Percentiles rank a stretch among this genome's conserved stretches.
Conservation (phyloP, 208 protist species). For the Spongospora subterranea region DNA sequence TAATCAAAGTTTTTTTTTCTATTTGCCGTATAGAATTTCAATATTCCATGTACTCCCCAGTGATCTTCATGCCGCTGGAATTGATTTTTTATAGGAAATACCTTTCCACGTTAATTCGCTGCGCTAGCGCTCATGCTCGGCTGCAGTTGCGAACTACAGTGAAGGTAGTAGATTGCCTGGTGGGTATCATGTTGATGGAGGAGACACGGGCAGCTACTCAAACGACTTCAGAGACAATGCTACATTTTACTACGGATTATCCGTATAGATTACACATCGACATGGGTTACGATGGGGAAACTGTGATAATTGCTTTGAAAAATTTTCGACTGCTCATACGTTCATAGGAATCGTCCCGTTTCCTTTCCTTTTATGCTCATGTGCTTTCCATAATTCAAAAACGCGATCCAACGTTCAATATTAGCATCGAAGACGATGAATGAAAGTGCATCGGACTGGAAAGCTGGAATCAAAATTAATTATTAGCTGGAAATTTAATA, state of each 20-base stretch:
- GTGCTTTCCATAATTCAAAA: not conserved
- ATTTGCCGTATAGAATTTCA: not conserved
- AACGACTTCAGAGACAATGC: not conserved
- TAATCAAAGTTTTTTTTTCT: constrained; percentile 49
- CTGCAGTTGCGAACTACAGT: constrained; percentile 24
- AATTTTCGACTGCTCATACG: not conserved
- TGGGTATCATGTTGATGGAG: constrained; percentile 32
- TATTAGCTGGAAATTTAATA: not conserved
- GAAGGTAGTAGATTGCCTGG: not conserved
- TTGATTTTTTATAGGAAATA: not conserved
- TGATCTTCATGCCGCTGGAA: not conserved
- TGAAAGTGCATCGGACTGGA: not conserved
- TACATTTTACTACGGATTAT: not conserved
- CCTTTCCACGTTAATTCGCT: not conserved
- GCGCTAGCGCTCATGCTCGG: constrained; percentile 1
- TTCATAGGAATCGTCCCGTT: constrained; percentile 3
- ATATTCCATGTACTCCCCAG: not conserved
- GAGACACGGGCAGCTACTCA: not conserved
- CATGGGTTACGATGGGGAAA: not conserved
- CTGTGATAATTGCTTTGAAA: not conserved
- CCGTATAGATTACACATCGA: not conserved
- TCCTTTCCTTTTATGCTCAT: constrained; percentile 2
- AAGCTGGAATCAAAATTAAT: not conserved
- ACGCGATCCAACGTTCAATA: not conserved
- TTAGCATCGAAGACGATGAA: not conserved